These are phyloP conservation scores for Lachnellula cervina DNA, from an alignment of 2,329 filamentous ascomycete genomes.

Conservation along the genomic window DNA sequence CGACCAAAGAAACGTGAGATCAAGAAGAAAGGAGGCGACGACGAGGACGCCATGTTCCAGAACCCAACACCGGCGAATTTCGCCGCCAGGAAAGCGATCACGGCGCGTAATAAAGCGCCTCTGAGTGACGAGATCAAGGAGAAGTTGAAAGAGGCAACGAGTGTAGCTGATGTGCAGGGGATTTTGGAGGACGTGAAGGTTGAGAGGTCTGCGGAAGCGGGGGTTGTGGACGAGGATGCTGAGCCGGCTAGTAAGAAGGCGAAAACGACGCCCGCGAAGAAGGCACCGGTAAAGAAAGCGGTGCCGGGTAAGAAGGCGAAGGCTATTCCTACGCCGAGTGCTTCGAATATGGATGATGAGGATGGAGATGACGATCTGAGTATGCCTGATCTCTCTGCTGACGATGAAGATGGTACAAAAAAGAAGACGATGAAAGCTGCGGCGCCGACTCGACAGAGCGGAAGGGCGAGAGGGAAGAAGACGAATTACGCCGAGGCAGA, in stretches of 20 bases:
- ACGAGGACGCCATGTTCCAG: slow-evolving; percentile 31
- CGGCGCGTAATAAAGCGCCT: slow-evolving; percentile 15
- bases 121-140: slow-evolving; percentile 19
- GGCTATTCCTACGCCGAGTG: slow-evolving; percentile 38
- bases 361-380: slow-evolving; percentile 32
- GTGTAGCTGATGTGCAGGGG: slow-evolving; percentile 24
- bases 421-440: slow-evolving; percentile 1
- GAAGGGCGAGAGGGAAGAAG: slow-evolving; percentile 14
- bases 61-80: slow-evolving; percentile 29
- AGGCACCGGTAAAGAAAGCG: slow-evolving; percentile 13
- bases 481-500: slow-evolving; percentile 18
- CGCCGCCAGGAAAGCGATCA: slow-evolving; percentile 21
- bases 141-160: slow-evolving; percentile 16
- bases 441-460: slow-evolving; percentile 17
- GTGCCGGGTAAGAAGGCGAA: slow-evolving; percentile 25
- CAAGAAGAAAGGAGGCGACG: slow-evolving; percentile 41
- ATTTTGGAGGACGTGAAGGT: slow-evolving; percentile 22
- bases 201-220: slow-evolving; percentile 3
- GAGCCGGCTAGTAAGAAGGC: background rate
- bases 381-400: slow-evolving; percentile 38
- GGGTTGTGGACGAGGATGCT: slow-evolving; percentile 2
- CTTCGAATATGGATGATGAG: slow-evolving; percentile 34
- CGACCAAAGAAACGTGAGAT: slow-evolving; percentile 69
- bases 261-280: slow-evolving; percentile 15
- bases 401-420: slow-evolving; percentile 19